These are phyloP conservation scores for Hypoxylon sp. DNA, from an alignment of 2,329 filamentous ascomycete genomes.

Conservation along the genomic window DNA sequence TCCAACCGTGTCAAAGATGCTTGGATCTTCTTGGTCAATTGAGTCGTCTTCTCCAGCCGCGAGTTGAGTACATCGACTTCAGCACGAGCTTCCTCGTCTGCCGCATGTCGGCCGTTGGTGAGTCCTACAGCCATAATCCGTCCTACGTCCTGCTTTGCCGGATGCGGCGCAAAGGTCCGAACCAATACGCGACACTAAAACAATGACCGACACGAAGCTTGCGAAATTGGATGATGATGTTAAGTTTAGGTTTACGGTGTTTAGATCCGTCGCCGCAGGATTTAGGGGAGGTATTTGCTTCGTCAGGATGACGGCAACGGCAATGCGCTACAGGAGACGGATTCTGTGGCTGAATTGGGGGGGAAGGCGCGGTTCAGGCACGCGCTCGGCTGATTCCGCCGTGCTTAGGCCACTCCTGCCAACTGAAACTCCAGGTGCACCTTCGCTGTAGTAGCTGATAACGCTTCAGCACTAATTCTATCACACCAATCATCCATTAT, in stretches of 20 bases:
- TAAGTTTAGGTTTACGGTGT: slow-evolving; percentile 32
- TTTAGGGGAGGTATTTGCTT: slow-evolving; percentile 4
- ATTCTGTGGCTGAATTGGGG: slow-evolving; percentile 21
- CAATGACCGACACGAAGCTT: slow-evolving; percentile 11
- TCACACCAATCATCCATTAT: slow-evolving; percentile 33
- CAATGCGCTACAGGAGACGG: slow-evolving; percentile 10
- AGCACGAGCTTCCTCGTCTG: slow-evolving; percentile 75
- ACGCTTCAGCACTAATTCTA: slow-evolving; percentile 23
- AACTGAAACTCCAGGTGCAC: neutral
- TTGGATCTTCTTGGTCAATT: slow-evolving; percentile 95
- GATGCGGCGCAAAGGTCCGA: neutral
- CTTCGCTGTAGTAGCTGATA: slow-evolving; percentile 17
- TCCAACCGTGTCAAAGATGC: slow-evolving; percentile 86
- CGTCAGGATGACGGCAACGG: slow-evolving; percentile 23
- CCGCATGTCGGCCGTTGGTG: slow-evolving; percentile 60
- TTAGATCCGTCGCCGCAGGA: slow-evolving; percentile 24
- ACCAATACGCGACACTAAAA: neutral
- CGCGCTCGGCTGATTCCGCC: slow-evolving; percentile 26
- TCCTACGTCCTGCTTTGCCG: slow-evolving; percentile 55
- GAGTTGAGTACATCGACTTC: slow-evolving; percentile 79
- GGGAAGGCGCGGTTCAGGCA: slow-evolving; percentile 19
- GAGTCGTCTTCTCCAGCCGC: slow-evolving; percentile 88
- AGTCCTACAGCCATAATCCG: slow-evolving; percentile 65
- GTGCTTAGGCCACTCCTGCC: slow-evolving; percentile 27
- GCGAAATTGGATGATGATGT: slow-evolving; percentile 27